Conservation (phyloP, 2,329 filamentous ascomycete species). For the Botryotinia narcissicola region DNA sequence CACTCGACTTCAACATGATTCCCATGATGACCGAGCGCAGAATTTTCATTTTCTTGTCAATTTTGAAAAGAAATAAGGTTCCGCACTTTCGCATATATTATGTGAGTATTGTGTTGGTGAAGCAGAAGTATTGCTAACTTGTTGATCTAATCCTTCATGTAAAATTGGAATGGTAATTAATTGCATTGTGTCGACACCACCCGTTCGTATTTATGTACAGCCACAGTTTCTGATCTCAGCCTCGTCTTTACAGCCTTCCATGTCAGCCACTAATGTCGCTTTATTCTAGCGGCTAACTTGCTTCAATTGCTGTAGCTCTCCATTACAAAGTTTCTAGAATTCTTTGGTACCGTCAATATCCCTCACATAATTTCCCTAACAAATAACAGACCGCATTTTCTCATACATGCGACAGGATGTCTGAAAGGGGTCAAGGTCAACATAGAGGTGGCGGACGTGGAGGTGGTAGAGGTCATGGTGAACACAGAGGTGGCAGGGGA, state of each 20-base stretch:
- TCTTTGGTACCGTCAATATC: not conserved
- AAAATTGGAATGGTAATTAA: not conserved
- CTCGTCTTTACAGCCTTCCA: not conserved
- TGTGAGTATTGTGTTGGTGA: not conserved
- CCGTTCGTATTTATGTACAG: not conserved
- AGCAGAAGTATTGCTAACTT: not conserved
- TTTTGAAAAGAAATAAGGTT: not conserved
- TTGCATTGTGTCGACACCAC: not conserved
- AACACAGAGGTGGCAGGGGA: slow-evolving; percentile 24
- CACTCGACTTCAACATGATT: not conserved
- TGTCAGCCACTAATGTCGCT: not conserved
- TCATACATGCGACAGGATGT: slow-evolving; percentile 24
- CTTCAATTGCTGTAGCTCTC: slow-evolving; percentile 4
- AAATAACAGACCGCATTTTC: not conserved
- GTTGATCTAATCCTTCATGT: not conserved
- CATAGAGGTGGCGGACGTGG: slow-evolving; percentile 26
- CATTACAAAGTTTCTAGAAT: slow-evolving; percentile 6
- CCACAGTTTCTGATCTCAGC: not conserved
- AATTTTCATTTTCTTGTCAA: not conserved
- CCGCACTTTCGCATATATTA: not conserved
- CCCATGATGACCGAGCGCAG: not conserved
- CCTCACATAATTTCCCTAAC: not conserved
- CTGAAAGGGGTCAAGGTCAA: slow-evolving; percentile 27
- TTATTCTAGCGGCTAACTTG: slow-evolving; percentile 8
- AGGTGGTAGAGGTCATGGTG: slow-evolving; percentile 20